A percentile compares a stretch with the other conserved stretches of the same genome.
Conservation (phyloP, 2,329 filamentous ascomycete species). For the Penicillium brevicompactum region DNA sequence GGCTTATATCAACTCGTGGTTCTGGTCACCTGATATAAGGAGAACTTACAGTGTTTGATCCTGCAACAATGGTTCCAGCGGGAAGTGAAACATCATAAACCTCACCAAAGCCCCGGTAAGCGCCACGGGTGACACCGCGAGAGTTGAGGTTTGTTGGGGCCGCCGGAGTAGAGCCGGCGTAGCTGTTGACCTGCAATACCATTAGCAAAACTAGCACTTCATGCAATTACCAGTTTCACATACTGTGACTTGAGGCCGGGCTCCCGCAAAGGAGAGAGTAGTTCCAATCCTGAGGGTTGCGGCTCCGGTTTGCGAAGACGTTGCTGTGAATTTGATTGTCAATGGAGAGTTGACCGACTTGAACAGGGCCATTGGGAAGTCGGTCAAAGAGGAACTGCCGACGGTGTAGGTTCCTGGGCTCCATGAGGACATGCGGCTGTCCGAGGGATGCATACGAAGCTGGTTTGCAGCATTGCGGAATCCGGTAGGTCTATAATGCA, state of each 20-base stretch:
- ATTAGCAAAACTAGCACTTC: neutral
- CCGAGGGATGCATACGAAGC: conserved; percentile 69
- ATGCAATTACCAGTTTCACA: neutral
- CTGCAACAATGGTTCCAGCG: conserved; percentile 59
- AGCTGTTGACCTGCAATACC: conserved; percentile 54
- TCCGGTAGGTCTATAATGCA: conserved; percentile 50
- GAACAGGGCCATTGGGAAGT: conserved; percentile 69
- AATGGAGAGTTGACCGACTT: conserved; percentile 61
- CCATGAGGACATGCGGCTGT: conserved; percentile 65
- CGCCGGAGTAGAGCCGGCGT: conserved; percentile 50
- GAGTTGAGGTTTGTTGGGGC: conserved; percentile 66
- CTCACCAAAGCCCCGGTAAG: conserved; percentile 65
- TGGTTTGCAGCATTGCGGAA: conserved; percentile 70
- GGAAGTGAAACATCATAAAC: conserved; percentile 66
- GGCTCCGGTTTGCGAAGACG: conserved; percentile 52
- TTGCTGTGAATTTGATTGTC: conserved; percentile 63
- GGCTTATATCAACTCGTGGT: neutral
- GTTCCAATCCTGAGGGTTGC: conserved; percentile 67
- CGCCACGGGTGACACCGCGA: conserved; percentile 66
- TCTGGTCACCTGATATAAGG: neutral
- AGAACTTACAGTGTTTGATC: conserved; percentile 55
- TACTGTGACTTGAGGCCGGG: conserved; percentile 55
- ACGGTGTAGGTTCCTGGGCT: conserved; percentile 63
- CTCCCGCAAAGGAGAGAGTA: conserved; percentile 63
- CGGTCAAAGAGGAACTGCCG: conserved; percentile 53